Base-by-base conservation (phyloP, 176 grass and related monocot species). In the Aegilops umbellulata region DNA sequence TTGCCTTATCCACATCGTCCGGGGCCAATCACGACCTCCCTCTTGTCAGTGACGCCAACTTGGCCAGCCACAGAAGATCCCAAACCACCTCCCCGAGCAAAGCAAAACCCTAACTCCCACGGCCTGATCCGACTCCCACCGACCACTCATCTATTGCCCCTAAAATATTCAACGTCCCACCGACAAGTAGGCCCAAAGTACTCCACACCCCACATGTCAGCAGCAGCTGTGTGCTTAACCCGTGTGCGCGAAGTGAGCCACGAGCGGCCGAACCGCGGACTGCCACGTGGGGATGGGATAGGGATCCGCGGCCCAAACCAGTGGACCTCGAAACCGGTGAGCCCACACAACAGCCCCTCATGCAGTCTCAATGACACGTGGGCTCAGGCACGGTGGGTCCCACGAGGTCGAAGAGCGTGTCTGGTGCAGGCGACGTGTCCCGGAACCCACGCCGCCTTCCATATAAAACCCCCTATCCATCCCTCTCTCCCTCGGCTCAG, bases 61-160 rank as follows among this genome's bases (percentile, higher is more conserved):
- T 1, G 20, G 12, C 3, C 24, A 0, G 19, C 60, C 89, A 4
- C 85, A 87, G 60, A 84, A 22, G 85, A 87, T 87, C 85, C 49
- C 26, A 24, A 64, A 65, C 8, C 10, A 11, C 11, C 1, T 19
- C 36, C 25, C 39, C 70, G 10, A 6, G 39, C 69, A 36, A 42
- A n/a, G 74, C 62, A 74, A 87, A 95, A 92, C 93, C 93, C 90
- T 90, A 90, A 87, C 60, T 30, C 65, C 78, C 51, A 80, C 70
- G 65, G 69, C 5, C 46, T 13, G 46, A 57, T 67, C 58, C 57
- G 24, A 47, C 16, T 5, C 16, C 60, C 76, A n/a, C 79, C 3
- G 44, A 22, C 31, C 60, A 83, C 35, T 19, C 13, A 23, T 3
- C 36, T 29, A 19, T 4, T 1, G 2, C 1, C 38, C 6, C 6